Percentiles rank a stretch among this genome's conserved stretches.
Evolutionary conservation across 306 rosid genomes (phyloP).

Genomic region (Begonia peltatifolia): DNA sequence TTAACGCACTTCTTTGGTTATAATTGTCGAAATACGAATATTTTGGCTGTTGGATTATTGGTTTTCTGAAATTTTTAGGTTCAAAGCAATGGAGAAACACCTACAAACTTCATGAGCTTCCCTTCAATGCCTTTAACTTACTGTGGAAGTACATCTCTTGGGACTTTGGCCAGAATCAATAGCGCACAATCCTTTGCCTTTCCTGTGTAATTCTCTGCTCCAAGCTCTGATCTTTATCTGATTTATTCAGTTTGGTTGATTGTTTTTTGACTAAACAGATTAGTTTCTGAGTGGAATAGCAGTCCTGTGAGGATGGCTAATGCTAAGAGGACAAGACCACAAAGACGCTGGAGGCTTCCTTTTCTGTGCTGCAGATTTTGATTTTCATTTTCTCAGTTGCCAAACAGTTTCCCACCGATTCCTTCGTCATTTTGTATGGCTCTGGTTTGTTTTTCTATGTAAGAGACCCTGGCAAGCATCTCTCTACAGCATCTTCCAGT

Average conservation of each 20-base stretch:
- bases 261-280: constrained; percentile 27
- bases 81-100: constrained; percentile 14
- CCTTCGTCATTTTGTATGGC: too few relatives aligned
- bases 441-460: too few relatives aligned
- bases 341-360: constrained; percentile 18
- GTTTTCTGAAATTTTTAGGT: constrained; percentile 19
- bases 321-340: constrained; percentile 20
- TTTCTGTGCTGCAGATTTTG: constrained; percentile 36
- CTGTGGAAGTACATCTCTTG: constrained; percentile 22
- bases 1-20: too few relatives aligned
- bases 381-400: background rate
- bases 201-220: constrained; percentile 43
- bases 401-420: too few relatives aligned
- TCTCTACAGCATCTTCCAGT: too few relatives aligned
- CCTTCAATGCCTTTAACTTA: constrained; percentile 6
- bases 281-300: constrained; percentile 59
- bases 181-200: constrained; percentile 65
- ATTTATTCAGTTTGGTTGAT: background rate
- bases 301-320: constrained; percentile 68
- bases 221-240: background rate
- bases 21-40: too few relatives aligned
- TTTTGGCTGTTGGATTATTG: too few relatives aligned
- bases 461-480: too few relatives aligned
- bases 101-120: constrained; percentile 13
- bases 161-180: constrained; percentile 52